Evolutionary conservation across 1,284 basidiomycete species (phyloP).

Genomic region (Trichosporon sp.): DNA sequence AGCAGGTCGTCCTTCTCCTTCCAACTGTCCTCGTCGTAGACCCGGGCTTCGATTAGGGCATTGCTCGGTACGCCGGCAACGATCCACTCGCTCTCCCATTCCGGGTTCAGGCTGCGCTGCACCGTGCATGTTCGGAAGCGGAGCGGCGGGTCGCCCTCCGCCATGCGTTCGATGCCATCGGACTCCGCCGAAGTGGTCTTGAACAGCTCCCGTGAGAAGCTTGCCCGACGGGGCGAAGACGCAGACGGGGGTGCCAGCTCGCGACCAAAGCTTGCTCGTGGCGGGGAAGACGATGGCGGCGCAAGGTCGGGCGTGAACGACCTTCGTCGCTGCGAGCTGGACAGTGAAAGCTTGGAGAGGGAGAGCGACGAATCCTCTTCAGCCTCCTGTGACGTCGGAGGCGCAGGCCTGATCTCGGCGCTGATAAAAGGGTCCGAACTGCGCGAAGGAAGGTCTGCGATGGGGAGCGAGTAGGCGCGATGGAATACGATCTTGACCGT

Average conservation of each 20-base stretch:
- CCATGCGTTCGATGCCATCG: slow-evolving; percentile 18
- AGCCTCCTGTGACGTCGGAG: slow-evolving; percentile 25
- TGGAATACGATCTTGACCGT: slow-evolving; percentile 59
- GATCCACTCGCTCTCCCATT: slow-evolving; percentile 58
- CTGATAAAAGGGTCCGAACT: slow-evolving; percentile 59
- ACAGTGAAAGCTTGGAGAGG: background rate
- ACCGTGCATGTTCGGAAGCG: slow-evolving; percentile 58
- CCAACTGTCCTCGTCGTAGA: slow-evolving; percentile 59
- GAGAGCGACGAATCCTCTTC: background rate
- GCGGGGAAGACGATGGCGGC: background rate
- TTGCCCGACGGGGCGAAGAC: background rate
- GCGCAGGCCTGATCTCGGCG: slow-evolving; percentile 38
- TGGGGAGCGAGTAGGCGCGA: slow-evolving; percentile 57
- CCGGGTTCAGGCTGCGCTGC: slow-evolving; percentile 55
- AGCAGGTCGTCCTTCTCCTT: slow-evolving; percentile 59
- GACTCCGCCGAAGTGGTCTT: background rate
- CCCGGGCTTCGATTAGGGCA: slow-evolving; percentile 50
- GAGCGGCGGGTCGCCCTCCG: slow-evolving; percentile 48
- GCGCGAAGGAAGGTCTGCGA: slow-evolving; percentile 55
- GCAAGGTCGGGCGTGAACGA: background rate
- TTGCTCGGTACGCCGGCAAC: slow-evolving; percentile 58
- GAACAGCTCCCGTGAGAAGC: background rate
- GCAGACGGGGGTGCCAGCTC: background rate
- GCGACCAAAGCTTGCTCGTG: background rate
- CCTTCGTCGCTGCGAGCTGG: background rate